Evolutionary conservation across 2,329 filamentous ascomycete genomes (phyloP).

Genomic region (Botrytis porri): DNA sequence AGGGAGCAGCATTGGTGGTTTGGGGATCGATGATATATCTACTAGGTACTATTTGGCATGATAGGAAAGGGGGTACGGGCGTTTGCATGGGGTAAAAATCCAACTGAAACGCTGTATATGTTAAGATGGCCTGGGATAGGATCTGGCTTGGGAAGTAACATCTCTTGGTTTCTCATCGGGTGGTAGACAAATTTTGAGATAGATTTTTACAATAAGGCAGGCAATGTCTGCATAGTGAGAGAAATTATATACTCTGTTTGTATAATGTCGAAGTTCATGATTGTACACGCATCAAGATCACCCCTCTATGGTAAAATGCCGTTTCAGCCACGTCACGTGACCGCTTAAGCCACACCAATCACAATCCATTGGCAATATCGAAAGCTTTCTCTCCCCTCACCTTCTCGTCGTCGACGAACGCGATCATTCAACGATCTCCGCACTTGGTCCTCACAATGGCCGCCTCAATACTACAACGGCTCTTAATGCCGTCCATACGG

Average conservation of each 20-base stretch:
- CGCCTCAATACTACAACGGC: not conserved
- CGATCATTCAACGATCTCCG: not conserved
- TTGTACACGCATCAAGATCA: not conserved
- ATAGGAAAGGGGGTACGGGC: slow-evolving; percentile 24
- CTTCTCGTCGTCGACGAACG: not conserved
- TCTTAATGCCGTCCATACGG: slow-evolving; percentile 4
- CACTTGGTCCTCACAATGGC: not conserved
- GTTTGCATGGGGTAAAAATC: slow-evolving; percentile 12
- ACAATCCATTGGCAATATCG: not conserved
- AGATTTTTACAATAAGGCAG: slow-evolving; percentile 13
- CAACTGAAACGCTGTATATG: slow-evolving; percentile 8
- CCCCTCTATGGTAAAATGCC: not conserved
- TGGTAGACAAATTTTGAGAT: slow-evolving; percentile 5
- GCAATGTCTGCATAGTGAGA: slow-evolving; percentile 11
- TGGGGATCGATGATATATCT: slow-evolving; percentile 7
- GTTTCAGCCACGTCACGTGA: not conserved
- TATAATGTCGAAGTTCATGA: not conserved
- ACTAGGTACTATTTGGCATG: slow-evolving; percentile 27
- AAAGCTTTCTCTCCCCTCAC: slow-evolving; percentile 15
- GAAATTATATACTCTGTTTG: not conserved
- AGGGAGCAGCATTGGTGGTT: slow-evolving; percentile 7
- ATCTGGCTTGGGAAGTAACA: slow-evolving; percentile 18
- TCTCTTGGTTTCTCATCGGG: slow-evolving; percentile 14
- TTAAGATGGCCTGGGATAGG: slow-evolving; percentile 5
- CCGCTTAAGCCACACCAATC: not conserved